Evolutionary conservation across 306 rosid species (phyloP).

Genomic region (Rosa multiflora): DNA sequence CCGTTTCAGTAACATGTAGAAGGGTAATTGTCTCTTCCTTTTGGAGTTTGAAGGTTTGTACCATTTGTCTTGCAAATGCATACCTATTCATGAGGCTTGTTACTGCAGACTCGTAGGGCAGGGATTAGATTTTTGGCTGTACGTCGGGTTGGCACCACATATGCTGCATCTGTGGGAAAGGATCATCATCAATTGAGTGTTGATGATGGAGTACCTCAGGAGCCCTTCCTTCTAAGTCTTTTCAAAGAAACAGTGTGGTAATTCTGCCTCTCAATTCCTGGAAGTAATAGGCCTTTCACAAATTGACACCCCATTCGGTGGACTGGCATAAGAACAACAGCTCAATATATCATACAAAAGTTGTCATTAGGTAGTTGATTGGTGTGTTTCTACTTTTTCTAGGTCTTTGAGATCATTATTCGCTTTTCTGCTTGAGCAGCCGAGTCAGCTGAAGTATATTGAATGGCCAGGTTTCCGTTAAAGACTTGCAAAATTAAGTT

Average conservation of each 20-base stretch:
- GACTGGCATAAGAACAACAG: background rate
- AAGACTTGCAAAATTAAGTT: background rate
- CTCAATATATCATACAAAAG: background rate
- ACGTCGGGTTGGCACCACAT: constrained; percentile 29
- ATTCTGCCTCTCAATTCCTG: background rate
- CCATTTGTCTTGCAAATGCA: background rate
- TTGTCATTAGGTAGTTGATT: background rate
- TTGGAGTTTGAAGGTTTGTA: background rate
- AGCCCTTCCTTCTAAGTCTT: constrained; percentile 56
- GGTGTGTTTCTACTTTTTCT: constrained; percentile 9
- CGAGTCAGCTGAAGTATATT: constrained; percentile 81
- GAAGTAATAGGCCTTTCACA: background rate
- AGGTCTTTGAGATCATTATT: constrained; percentile 61
- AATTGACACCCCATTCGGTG: background rate
- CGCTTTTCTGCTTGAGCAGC: constrained; percentile 76
- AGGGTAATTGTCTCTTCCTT: constrained; percentile 31
- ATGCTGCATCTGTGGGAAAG: constrained; percentile 37
- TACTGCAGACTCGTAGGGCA: constrained; percentile 37
- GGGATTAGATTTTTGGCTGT: constrained; percentile 18
- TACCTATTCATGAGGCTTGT: constrained; percentile 20
- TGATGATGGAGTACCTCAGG: constrained; percentile 47
- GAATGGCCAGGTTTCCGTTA: constrained; percentile 79
- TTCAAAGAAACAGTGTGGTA: constrained; percentile 63
- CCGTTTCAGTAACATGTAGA: constrained; percentile 30
- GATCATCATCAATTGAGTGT: constrained; percentile 38